Evolutionary conservation across 306 rosid species (phyloP).

Genomic region (Herpetospermum pedunculosum): DNA sequence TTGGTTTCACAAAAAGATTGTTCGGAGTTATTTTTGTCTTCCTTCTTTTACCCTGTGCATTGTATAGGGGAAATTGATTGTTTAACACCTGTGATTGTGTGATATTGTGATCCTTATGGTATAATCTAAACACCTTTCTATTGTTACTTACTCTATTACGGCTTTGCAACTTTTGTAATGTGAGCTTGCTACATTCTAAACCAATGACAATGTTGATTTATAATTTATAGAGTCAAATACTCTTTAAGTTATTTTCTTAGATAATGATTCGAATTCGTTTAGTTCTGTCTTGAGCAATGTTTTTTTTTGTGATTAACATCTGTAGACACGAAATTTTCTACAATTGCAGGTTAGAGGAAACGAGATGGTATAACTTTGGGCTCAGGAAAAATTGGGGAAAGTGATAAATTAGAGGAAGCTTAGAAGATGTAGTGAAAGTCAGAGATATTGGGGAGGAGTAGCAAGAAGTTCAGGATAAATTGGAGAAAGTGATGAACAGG

Average conservation of each 20-base stretch:
- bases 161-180: neutral
- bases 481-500: slow-evolving; percentile 35
- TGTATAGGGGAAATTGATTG: neutral
- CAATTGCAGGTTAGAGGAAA: slow-evolving; percentile 38
- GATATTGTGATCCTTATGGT: neutral
- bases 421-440: slow-evolving; percentile 49
- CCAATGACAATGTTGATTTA: neutral
- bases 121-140: neutral
- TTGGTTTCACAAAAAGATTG: neutral
- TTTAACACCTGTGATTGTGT: neutral
- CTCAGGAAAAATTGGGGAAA: no score
- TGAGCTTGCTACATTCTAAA: neutral
- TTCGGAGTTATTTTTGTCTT: neutral
- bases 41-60: neutral
- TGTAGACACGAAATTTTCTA: neutral
- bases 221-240: neutral
- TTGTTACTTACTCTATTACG: neutral
- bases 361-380: slow-evolving; percentile 50
- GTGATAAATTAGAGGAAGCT: slow-evolving; percentile 74
- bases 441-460: slow-evolving; percentile 58
- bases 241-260: neutral
- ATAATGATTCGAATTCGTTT: neutral
- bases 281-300: neutral
- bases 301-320: neutral
- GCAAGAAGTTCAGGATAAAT: slow-evolving; percentile 39